Evolutionary conservation across 257 asterid species (phyloP).

Genomic region (Sherardia arvensis): DNA sequence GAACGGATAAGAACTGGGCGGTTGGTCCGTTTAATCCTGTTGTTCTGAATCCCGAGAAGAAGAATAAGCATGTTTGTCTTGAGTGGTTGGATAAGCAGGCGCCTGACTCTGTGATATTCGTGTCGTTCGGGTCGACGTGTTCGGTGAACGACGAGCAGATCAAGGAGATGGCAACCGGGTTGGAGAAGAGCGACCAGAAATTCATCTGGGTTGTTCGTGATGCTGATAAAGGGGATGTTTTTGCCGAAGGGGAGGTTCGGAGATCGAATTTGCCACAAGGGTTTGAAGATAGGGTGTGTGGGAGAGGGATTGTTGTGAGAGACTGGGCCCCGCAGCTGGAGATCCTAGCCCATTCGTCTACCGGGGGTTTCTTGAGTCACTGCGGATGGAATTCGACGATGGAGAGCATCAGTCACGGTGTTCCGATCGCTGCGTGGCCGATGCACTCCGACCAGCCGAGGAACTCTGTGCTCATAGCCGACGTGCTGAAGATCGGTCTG

Average conservation of each 20-base stretch:
- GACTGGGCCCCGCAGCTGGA: slow-evolving; percentile 21
- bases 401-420: slow-evolving; percentile 17
- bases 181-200: slow-evolving; percentile 16
- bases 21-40: slow-evolving; percentile 26
- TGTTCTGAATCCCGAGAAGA: neutral
- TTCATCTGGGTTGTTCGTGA: slow-evolving; percentile 25
- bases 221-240: slow-evolving; percentile 22
- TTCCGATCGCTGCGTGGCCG: slow-evolving; percentile 20
- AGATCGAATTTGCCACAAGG: slow-evolving; percentile 16
- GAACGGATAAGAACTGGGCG: slow-evolving; percentile 25
- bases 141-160: slow-evolving; percentile 17
- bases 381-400: slow-evolving; percentile 22
- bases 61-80: slow-evolving; percentile 3
- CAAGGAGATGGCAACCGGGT: slow-evolving; percentile 16
- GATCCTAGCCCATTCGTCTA: slow-evolving; percentile 13
- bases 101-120: slow-evolving; percentile 17
- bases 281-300: slow-evolving; percentile 13
- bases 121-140: slow-evolving; percentile 23
- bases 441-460: slow-evolving; percentile 19
- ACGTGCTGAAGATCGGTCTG: slow-evolving; percentile 11
- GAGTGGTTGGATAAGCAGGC: slow-evolving; percentile 24
- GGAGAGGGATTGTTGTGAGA: slow-evolving; percentile 15
- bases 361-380: slow-evolving; percentile 17
- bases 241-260: slow-evolving; percentile 17
- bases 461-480: slow-evolving; percentile 2